These are phyloP conservation scores for Fraxinus greggii DNA, from an alignment of 305 asterid species.

Conservation along the genomic window DNA sequence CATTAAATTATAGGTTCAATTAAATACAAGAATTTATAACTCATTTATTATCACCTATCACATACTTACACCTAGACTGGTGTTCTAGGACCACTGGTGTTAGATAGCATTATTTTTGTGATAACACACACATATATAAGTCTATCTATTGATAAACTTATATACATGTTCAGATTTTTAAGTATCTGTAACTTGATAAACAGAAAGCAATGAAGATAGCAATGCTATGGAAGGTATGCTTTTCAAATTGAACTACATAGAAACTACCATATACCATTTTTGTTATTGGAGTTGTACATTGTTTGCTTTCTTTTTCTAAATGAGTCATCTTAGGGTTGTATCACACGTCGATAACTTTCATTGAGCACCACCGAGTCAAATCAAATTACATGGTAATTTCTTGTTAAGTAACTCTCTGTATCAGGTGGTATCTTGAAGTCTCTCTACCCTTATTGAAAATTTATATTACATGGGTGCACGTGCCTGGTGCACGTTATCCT, in stretches of 20 bases:
- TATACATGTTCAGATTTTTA: neutral
- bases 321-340: neutral
- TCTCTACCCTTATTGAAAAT: neutral
- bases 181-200: neutral
- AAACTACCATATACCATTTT: neutral
- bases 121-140: neutral
- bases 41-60: no score
- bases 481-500: neutral
- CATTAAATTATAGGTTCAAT: no score
- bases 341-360: neutral
- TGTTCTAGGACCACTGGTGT: no score
- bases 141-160: neutral
- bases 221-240: neutral
- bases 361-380: neutral
- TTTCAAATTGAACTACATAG: neutral
- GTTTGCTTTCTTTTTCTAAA: neutral
- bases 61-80: no score
- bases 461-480: neutral
- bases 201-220: neutral
- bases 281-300: neutral
- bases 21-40: no score
- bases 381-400: neutral
- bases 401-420: neutral
- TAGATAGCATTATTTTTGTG: no score
- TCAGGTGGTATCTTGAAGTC: neutral